Evolutionary conservation across 192 early-diverging fungal species (phyloP), one percentile per base, ranked within the genome.

Genomic region (Martensiomyces pterosporus): DNA sequence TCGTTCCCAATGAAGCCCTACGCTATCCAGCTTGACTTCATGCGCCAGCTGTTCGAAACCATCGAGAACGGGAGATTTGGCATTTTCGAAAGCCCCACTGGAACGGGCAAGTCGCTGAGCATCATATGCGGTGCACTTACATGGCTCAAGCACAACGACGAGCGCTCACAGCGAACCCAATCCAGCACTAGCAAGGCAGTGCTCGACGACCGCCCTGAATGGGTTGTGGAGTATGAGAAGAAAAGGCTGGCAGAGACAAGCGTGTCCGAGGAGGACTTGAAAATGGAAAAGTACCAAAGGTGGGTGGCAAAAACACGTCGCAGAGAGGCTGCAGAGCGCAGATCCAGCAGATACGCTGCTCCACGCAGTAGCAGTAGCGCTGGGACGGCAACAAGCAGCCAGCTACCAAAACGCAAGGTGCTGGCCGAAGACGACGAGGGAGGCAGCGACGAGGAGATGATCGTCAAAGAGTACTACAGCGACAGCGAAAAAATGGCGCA

Each of bases 51-150:
- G 33, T 92, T 88, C 56, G 64, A 81, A 24, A 78, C 79, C 8
- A 71, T 92, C 14, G 82, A 89, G 24, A 37, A 78, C 14, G 57
- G 78, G 6, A 78, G 86, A 39, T 75, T 97, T 37, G 84, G 80
- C 15, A 80, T 97, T 10, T 90, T 97, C 49, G 93, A 97, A 62
- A 87, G 84, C 21, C 93, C 93, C 12, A 97, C 93, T 8, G 93
- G 93, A 1, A 97, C 93, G 1, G 92, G 94, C 24, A 97, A 97
- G 68, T 89, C 89, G 22, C 78, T 97, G 5, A 86, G 83, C 44
- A 71, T 97, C 23, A 85, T 94, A 24, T 93, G 90, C 70, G 89
- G 90, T 0, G 76, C 89, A 2, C 52, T 94, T 14, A 82, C 75
- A 24, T 97, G 94, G 94, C 77, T 93, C 14, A 57, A 63, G 15